A percentile compares a stretch with the other conserved stretches of the same genome.
Conservation (phyloP, 331 rosid genomes). For the Saraca asoca region DNA sequence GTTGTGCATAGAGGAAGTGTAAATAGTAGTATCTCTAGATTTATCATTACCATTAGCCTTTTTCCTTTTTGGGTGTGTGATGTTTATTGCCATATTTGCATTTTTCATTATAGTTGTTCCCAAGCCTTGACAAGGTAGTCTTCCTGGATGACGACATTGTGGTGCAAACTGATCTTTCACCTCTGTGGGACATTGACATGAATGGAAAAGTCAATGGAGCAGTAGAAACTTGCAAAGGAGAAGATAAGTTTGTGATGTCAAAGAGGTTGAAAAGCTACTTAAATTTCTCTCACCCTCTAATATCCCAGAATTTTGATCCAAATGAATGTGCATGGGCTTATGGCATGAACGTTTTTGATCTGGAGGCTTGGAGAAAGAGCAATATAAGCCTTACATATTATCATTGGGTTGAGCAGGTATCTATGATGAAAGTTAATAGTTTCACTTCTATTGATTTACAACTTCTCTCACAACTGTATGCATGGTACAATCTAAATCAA, state of each 20-base stretch:
- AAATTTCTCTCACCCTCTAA: constrained; percentile 95
- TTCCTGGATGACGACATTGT: constrained; percentile 95
- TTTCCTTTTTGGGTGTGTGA: not conserved
- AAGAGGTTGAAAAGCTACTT: constrained; percentile 85
- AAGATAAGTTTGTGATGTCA: constrained; percentile 93
- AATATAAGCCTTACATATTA: constrained; percentile 87
- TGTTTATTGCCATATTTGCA: constrained; percentile 20
- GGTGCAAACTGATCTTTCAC: constrained; percentile 95
- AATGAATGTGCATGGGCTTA: constrained; percentile 97
- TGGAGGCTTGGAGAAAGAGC: constrained; percentile 95
- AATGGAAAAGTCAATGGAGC: constrained; percentile 97
- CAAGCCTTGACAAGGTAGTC: constrained; percentile 90
- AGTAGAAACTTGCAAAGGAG: constrained; percentile 89
- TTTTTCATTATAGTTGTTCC: constrained; percentile 68
- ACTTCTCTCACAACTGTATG: no score
- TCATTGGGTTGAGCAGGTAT: constrained; percentile 88
- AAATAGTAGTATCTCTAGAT: no score
- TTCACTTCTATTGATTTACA: no score
- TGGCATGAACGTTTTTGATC: constrained; percentile 97
- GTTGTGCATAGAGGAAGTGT: no score
- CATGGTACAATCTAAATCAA: no score
- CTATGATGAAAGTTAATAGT: no score
- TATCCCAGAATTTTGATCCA: constrained; percentile 63
- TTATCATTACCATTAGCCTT: not conserved
- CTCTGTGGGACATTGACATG: constrained; percentile 94